A percentile compares a stretch with the other conserved stretches of the same genome.
These are phyloP conservation scores for Rhynchospora pubera DNA, from an alignment of 176 grass and related monocot genomes.

Conservation along the genomic window DNA sequence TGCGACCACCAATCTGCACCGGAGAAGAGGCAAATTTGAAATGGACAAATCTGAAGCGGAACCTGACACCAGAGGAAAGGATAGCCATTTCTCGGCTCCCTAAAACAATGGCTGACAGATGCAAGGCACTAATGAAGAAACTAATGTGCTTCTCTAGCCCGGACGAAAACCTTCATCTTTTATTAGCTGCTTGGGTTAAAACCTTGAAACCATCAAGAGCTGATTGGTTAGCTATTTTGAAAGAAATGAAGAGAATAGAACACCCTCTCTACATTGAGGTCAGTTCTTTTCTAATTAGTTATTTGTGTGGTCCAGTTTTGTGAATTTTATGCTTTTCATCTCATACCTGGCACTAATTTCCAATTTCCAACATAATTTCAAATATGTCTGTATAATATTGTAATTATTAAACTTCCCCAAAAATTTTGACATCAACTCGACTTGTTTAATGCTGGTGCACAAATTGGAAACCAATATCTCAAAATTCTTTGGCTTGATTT, in stretches of 20 bases:
- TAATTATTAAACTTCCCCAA: background rate
- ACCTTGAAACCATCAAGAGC: conserved; percentile 65
- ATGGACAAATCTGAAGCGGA: conserved; percentile 40
- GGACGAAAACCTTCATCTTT: conserved; percentile 33
- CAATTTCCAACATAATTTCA: background rate
- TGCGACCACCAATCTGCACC: background rate
- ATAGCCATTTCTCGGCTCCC: conserved; percentile 47
- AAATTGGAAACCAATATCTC: background rate
- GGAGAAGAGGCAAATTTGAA: conserved; percentile 31
- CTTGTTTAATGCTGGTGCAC: background rate
- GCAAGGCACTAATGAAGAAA: conserved; percentile 65
- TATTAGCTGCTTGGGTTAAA: conserved; percentile 67
- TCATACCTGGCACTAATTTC: background rate
- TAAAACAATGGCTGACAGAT: conserved; percentile 64
- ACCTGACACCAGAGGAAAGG: conserved; percentile 26
- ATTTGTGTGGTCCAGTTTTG: background rate
- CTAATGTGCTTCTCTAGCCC: conserved; percentile 39
- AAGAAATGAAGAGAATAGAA: conserved; percentile 54
- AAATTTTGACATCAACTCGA: background rate
- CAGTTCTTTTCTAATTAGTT: conserved; percentile 4
- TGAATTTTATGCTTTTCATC: background rate
- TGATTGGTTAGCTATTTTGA: conserved; percentile 71
- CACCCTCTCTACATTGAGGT: conserved; percentile 55
- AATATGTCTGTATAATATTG: background rate
- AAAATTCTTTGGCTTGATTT: background rate